Conservation (phyloP, 306 rosid genomes). For the Echinosophora koreensis region DNA sequence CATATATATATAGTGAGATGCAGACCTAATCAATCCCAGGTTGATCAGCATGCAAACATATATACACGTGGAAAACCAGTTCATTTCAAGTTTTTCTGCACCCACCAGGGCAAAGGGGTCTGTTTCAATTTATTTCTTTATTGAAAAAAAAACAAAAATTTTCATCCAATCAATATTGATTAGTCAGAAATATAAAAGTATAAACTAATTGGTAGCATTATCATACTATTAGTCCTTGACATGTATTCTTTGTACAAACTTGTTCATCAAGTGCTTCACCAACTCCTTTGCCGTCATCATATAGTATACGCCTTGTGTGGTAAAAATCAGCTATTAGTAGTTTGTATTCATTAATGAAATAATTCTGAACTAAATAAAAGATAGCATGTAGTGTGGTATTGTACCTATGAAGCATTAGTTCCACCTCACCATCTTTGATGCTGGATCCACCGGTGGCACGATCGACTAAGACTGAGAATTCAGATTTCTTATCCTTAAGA, state of each 20-base stretch:
- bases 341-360: not conserved
- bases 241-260: constrained; percentile 54
- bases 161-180: not conserved
- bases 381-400: not conserved
- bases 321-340: constrained; percentile 26
- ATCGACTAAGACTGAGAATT: constrained; percentile 87
- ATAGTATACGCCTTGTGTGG: constrained; percentile 63
- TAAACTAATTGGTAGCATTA: not conserved
- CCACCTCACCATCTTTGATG: constrained; percentile 83
- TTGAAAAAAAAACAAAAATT: not conserved
- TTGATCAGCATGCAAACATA: not conserved
- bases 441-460: constrained; percentile 91
- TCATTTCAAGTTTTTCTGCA: no score
- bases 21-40: no score
- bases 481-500: constrained; percentile 69
- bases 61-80: no score
- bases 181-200: not conserved
- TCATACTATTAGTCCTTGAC: constrained; percentile 67
- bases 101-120: not conserved
- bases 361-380: constrained; percentile 5
- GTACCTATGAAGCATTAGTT: constrained; percentile 94
- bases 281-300: constrained; percentile 75
- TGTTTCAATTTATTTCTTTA: not conserved
- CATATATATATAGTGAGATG: no score
- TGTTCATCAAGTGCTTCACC: constrained; percentile 84